phyloP scores from a whole-genome alignment of 345 rosid species.

The Rhizophora apiculata region DNA sequence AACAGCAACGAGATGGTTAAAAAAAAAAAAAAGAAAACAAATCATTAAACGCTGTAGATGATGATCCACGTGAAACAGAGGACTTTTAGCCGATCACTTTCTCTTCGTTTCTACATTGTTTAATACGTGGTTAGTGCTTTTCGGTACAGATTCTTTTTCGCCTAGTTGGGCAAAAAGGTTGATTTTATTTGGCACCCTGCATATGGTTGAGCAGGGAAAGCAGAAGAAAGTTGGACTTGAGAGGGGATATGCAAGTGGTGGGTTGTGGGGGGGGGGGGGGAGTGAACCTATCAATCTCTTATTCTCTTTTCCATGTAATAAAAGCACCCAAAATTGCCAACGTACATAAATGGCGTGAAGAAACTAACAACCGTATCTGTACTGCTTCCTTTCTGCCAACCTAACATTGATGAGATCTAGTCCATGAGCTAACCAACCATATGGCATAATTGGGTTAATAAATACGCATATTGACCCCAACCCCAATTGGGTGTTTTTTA shows the following conservation, averaged over 20 bases:
- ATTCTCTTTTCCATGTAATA: constrained; percentile 19
- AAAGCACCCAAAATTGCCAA: background rate
- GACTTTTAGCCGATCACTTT: no score
- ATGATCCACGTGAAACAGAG: no score
- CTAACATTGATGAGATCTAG: constrained; percentile 22
- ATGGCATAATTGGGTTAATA: background rate
- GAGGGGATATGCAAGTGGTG: constrained; percentile 29
- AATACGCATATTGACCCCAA: no score
- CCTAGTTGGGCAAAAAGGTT: constrained; percentile 3
- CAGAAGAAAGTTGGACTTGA: constrained; percentile 33
- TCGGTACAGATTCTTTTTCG: background rate
- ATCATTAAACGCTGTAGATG: no score
- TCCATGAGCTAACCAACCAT: constrained; percentile 29
- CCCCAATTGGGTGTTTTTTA: no score
- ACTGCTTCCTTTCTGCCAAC: constrained; percentile 36
- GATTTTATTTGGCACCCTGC: constrained; percentile 15
- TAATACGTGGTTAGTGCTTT: no score
- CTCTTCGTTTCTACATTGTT: background rate
- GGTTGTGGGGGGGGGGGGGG: constrained; percentile 16
- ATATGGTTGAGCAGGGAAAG: constrained; percentile 60
- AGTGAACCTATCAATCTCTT: background rate
- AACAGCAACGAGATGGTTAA: no score
- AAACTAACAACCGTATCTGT: constrained; percentile 27
- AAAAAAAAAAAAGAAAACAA: no score
- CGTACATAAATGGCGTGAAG: constrained; percentile 23